These are phyloP conservation scores for Quercus gilva DNA, from an alignment of 306 rosid species.

Conservation along the genomic window DNA sequence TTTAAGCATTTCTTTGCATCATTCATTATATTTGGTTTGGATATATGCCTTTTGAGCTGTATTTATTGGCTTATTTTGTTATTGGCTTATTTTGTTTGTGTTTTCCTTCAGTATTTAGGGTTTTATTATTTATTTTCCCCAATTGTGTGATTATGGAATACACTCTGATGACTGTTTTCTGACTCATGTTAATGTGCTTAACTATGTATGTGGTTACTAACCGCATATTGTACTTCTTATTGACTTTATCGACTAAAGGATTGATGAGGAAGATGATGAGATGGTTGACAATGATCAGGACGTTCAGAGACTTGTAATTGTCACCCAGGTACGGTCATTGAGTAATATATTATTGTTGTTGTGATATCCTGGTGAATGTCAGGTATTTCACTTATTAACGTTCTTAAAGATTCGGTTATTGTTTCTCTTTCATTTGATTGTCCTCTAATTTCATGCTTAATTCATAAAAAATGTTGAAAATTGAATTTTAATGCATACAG, in stretches of 20 bases:
- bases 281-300: slow-evolving; percentile 73
- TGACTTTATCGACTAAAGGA: slow-evolving; percentile 43
- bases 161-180: slow-evolving; percentile 1
- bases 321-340: slow-evolving; percentile 73
- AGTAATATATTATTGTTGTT: background rate
- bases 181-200: slow-evolving; percentile 5
- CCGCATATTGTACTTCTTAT: slow-evolving; percentile 18
- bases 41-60: background rate
- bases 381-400: background rate
- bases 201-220: background rate
- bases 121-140: background rate
- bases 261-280: slow-evolving; percentile 84
- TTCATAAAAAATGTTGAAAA: background rate
- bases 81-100: background rate
- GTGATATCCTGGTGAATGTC: background rate
- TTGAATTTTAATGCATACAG: background rate
- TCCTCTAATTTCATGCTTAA: background rate
- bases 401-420: slow-evolving; percentile 2
- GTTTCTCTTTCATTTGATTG: background rate
- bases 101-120: background rate
- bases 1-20: background rate
- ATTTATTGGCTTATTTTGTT: background rate
- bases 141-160: background rate
- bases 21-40: background rate
- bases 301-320: slow-evolving; percentile 87